Evolutionary conservation across 805 yeast genomes (phyloP).

Genomic region (Priceomyces haplophilus): DNA sequence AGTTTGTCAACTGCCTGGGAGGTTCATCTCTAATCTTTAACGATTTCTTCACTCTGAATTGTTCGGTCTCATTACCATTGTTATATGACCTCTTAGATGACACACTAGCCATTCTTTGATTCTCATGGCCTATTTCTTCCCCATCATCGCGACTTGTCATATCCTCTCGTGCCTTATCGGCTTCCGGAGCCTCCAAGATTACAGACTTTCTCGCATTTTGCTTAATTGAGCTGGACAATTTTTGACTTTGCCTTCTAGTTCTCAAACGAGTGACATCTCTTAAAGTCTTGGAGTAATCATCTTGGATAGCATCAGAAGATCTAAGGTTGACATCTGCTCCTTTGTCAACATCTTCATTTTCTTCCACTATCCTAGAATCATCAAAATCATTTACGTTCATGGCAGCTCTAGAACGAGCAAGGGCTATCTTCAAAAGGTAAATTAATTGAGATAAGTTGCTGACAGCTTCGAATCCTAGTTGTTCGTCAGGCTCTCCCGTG

Average conservation of each 20-base stretch:
- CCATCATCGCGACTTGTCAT: constrained; percentile 18
- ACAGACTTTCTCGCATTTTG: constrained; percentile 65
- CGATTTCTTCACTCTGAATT: constrained; percentile 20
- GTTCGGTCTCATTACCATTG: constrained; percentile 25
- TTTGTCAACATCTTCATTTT: not conserved
- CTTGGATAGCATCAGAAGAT: constrained; percentile 23
- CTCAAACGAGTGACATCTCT: constrained; percentile 74
- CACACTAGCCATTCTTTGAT: constrained; percentile 15
- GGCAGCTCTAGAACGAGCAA: constrained; percentile 66
- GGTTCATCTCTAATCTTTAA: constrained; percentile 38
- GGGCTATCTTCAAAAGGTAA: constrained; percentile 77
- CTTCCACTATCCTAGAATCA: not conserved
- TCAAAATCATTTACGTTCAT: constrained; percentile 32
- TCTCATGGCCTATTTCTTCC: not conserved
- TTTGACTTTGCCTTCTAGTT: constrained; percentile 66
- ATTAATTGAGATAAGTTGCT: constrained; percentile 71
- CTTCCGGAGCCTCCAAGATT: constrained; percentile 61
- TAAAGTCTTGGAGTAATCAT: constrained; percentile 65
- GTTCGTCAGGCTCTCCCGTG: constrained; percentile 43
- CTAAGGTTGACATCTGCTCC: constrained; percentile 6
- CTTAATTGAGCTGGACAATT: constrained; percentile 51
- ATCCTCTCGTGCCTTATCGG: constrained; percentile 34
- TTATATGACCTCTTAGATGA: constrained; percentile 28
- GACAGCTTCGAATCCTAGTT: constrained; percentile 57
- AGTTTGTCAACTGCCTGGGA: constrained; percentile 27